Evolutionary conservation across 306 rosid genomes (phyloP).

Genomic region (Vigna unguiculata): DNA sequence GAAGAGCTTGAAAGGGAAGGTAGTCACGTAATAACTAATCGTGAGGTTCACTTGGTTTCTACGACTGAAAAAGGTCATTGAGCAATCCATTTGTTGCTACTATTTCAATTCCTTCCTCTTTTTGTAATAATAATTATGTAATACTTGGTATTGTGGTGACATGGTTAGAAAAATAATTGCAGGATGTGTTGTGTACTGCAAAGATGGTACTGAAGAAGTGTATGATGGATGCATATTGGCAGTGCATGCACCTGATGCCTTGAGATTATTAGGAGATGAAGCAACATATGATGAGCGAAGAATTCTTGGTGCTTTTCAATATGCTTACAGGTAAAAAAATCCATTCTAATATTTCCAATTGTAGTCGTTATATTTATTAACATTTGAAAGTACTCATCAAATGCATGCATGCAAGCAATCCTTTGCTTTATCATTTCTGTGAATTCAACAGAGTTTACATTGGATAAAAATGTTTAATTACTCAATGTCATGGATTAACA

Average conservation of each 20-base stretch:
- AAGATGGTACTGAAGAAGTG: constrained; percentile 67
- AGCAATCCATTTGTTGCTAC: neutral
- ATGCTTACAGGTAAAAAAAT: constrained; percentile 71
- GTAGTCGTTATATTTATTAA: neutral
- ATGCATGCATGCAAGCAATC: neutral
- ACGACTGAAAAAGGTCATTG: constrained; percentile 65
- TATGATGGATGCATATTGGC: constrained; percentile 77
- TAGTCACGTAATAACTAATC: constrained; percentile 60
- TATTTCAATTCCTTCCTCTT: constrained; percentile 12
- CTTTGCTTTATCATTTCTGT: constrained; percentile 5
- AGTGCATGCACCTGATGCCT: constrained; percentile 84
- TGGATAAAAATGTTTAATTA: constrained; percentile 9
- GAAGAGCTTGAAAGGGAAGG: constrained; percentile 72
- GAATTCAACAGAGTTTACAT: neutral
- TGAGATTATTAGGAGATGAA: constrained; percentile 76
- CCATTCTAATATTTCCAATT: constrained; percentile 10
- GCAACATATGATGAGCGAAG: constrained; percentile 76
- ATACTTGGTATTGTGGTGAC: neutral
- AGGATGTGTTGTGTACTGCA: constrained; percentile 67
- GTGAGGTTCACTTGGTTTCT: constrained; percentile 63
- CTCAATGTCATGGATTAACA: constrained; percentile 4
- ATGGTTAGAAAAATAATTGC: constrained; percentile 38
- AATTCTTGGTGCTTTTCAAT: constrained; percentile 96
- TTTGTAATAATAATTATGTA: neutral
- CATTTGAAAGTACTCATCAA: neutral